Base-by-base conservation (phyloP, 2,329 filamentous ascomycete genomes). In the Sporothrix variecibatus region DNA sequence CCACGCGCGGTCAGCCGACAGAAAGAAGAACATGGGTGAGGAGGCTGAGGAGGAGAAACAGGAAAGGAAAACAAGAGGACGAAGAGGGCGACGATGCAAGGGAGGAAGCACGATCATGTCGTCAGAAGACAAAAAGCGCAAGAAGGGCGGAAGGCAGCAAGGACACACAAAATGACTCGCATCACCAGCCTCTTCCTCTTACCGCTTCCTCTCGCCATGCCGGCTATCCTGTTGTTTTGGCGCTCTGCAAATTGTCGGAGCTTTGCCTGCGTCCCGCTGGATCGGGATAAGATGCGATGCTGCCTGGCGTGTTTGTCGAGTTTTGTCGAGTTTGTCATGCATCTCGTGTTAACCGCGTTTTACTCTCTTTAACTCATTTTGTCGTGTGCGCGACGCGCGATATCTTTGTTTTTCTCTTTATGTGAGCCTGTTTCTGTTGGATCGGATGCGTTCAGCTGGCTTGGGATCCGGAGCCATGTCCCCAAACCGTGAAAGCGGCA, bases 371-470 rank as follows among this genome's bases (percentile, higher is more conserved):
- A 26, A 26, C 11, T 23, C 26, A 15, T 56, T 56, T 56, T 56
- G 51, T 12, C 51, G 51, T 56, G 51, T 26, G n/a, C 62, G 62
- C 62, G 62, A 12, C 38, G 62, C 62, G 62, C 40, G 15, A 56
- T 65, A 11, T 65, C 43, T 67, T 28, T 65, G 23, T 46, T 40
- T 46, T 46, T 20, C 11, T 26, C 34, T n/a, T 40, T 11, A 15
- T 56, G 43, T 49, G 43, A 12, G 43, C 23, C 60, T 23, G 20
- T 26, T 64, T 3, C 31, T n/a, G 8, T 62, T 31, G 43, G 26
- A n/a, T 69, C 65, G 26, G 43, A 34, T 26, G 65, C 46, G 51
- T 68, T 69, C 65, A 69, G 65, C 65, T 69, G 43, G 43, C 17
- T 28, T 69, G 43, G 65, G 65, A 38, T 34, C 26, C 65, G 65